Conservation (phyloP, 371 early-diverging fungal species). For the Lichtheimia ramosa region DNA sequence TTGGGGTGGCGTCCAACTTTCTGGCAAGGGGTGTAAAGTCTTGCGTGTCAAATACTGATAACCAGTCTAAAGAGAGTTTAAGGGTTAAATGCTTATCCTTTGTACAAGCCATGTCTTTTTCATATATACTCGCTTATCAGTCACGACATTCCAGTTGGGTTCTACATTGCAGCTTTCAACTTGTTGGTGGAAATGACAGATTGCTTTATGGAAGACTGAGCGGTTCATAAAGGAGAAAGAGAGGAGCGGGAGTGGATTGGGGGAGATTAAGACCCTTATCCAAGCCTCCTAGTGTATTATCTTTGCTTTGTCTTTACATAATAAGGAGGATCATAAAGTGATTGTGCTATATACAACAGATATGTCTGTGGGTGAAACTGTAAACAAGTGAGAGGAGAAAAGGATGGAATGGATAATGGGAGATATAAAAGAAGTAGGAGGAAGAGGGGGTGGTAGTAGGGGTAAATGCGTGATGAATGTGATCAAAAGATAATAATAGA, state of each 20-base stretch:
- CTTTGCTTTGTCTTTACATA: not conserved
- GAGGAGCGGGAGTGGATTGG: not conserved
- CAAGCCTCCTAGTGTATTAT: no score
- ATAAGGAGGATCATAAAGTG: not conserved
- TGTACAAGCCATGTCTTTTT: no score
- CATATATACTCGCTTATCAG: no score
- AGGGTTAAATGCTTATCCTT: no score
- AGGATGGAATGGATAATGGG: not conserved
- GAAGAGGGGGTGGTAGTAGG: constrained; percentile 1
- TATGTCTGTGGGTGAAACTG: not conserved
- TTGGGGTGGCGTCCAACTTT: not conserved
- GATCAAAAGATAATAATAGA: no score
- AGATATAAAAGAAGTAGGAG: not conserved
- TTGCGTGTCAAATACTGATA: not conserved
- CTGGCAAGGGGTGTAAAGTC: not conserved
- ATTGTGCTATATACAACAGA: constrained; percentile 4
- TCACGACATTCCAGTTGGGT: not conserved
- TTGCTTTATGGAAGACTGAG: constrained; percentile 7
- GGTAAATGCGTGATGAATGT: not conserved
- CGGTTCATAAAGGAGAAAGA: constrained; percentile 6
- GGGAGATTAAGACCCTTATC: not conserved
- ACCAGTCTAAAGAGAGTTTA: no score
- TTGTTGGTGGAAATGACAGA: not conserved
- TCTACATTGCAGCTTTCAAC: not conserved
- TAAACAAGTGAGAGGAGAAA: not conserved